phyloP scores from a whole-genome alignment of 768 basidiomycete genomes.

The Terana coerulea region DNA sequence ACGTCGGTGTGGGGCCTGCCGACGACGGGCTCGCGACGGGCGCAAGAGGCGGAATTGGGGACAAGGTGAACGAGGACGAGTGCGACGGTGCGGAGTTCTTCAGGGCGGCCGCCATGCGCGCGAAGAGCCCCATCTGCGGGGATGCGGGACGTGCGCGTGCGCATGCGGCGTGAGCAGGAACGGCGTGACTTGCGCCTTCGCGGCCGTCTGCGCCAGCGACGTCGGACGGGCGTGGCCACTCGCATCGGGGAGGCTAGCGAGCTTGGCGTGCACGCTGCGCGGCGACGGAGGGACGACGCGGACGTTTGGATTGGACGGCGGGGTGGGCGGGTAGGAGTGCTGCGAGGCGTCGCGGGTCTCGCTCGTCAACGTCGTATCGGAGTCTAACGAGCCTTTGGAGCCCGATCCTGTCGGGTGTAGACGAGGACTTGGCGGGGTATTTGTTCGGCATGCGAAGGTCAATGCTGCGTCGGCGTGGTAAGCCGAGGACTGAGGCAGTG shows the following conservation, averaged over 20 bases:
- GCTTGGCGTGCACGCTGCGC: slow-evolving; percentile 25
- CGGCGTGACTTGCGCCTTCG: slow-evolving; percentile 12
- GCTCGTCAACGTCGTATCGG: slow-evolving; percentile 26
- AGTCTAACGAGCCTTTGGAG: slow-evolving; percentile 21
- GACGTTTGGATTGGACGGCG: slow-evolving; percentile 22
- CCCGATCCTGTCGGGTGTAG: slow-evolving; percentile 10
- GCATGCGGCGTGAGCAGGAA: slow-evolving; percentile 33
- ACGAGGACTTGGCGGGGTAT: slow-evolving; percentile 6
- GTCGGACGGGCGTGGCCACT: too few relatives aligned
- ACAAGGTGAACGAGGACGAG: slow-evolving; percentile 61
- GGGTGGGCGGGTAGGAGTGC: slow-evolving; percentile 36
- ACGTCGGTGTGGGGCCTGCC: too few relatives aligned
- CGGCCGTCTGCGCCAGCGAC: too few relatives aligned
- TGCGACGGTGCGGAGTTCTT: slow-evolving; percentile 41
- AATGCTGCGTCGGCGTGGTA: slow-evolving; percentile 31
- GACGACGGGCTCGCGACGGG: not conserved
- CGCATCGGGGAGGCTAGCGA: slow-evolving; percentile 23
- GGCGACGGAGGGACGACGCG: slow-evolving; percentile 27
- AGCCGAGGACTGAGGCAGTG: slow-evolving; percentile 28
- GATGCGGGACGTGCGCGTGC: slow-evolving; percentile 18
- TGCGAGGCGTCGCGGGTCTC: slow-evolving; percentile 19
- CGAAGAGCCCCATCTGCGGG: slow-evolving; percentile 20
- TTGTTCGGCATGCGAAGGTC: slow-evolving; percentile 33
- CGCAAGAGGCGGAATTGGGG: slow-evolving; percentile 22
- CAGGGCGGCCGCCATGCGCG: slow-evolving; percentile 26